Percentiles rank a stretch among this genome's conserved stretches.
phyloP scores from a whole-genome alignment of 768 basidiomycete genomes.

The Coprinopsis sp. region DNA sequence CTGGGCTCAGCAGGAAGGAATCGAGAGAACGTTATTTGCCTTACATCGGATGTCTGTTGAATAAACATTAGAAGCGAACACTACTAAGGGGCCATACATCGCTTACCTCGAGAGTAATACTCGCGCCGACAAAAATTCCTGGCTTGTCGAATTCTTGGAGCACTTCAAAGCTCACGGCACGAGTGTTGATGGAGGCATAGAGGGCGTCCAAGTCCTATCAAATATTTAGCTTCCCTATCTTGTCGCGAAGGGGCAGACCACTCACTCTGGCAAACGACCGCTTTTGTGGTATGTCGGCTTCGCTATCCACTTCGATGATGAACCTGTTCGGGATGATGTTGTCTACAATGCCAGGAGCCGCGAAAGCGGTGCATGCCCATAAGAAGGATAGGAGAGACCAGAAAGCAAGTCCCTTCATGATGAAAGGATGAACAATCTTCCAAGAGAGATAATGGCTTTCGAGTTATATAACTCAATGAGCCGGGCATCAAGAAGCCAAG shows the following conservation, averaged over 20 bases:
- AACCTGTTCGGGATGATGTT: slow-evolving; percentile 41
- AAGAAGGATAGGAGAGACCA: slow-evolving; percentile 25
- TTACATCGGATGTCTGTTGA: slow-evolving; percentile 24
- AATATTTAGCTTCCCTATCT: background rate
- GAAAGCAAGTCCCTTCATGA: slow-evolving; percentile 32
- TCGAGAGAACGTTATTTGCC: background rate
- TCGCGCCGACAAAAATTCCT: slow-evolving; percentile 56
- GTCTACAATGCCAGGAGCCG: slow-evolving; percentile 30
- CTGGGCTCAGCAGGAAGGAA: background rate
- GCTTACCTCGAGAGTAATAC: slow-evolving; percentile 44
- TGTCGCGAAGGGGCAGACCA: background rate
- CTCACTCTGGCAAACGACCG: slow-evolving; percentile 27
- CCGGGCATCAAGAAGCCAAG: too few species aligned
- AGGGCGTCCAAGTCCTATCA: slow-evolving; percentile 45
- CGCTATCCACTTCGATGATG: slow-evolving; percentile 50
- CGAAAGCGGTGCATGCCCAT: slow-evolving; percentile 22
- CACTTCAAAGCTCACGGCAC: slow-evolving; percentile 41
- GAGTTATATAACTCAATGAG: too few species aligned
- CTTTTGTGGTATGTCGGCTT: slow-evolving; percentile 33
- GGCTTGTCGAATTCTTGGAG: slow-evolving; percentile 47
- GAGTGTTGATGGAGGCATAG: slow-evolving; percentile 43
- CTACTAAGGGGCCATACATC: background rate
- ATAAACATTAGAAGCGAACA: background rate
- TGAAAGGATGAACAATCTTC: too few species aligned
- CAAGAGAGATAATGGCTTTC: too few species aligned